Base-by-base conservation (phyloP, 129 eudicot genomes). In the Erigeron canadensis region DNA sequence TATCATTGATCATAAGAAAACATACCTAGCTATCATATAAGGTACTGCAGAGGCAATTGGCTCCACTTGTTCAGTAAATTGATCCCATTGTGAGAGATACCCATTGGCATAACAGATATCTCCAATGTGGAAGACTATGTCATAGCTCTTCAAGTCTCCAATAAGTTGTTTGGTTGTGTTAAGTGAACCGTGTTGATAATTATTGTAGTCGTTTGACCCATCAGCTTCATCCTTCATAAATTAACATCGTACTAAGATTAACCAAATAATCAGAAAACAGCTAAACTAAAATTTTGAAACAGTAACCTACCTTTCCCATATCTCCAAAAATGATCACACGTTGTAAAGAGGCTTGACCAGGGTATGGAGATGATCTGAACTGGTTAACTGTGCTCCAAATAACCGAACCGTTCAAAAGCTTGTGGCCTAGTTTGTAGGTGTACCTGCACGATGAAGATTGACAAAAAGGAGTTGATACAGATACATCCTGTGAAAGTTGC, bases 81-180 rank as follows among this genome's bases (percentile, higher is more conserved):
- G 96, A 73, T 89, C 96, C 96, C 96, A 89, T 74, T 89, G 96
- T 15, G 96, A 89, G 17, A 89, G 76, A 63, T 89, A 89, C n/a
- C 96, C 96, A 58, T 77, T 86, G 39, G 91, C 96, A 69, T 89
- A 86, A 69, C 81, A 75, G 11, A 89, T 57, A 80, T 89, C 96
- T 46, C 96, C 96, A 67, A 84, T 89, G 77, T 86, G 96, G 81
- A 90, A 84, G 41, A 85, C 90, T 23, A 87, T 81, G 72, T 90
- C 94, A 16, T 77, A 84, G 69, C 85, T 81, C 63, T 84, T 78
- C 78, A 89, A 64, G 65, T 86, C 93, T 59, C 71, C 50, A 17
- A 63, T 75, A 42, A 89, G 90, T 58, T 78, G 84, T 18, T 73
- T 73, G 42, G 96, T 89, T 42, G 96, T 89, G 63, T 82, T 89